Conservation (phyloP, 331 rosid genomes). For the Acacia concinna region DNA sequence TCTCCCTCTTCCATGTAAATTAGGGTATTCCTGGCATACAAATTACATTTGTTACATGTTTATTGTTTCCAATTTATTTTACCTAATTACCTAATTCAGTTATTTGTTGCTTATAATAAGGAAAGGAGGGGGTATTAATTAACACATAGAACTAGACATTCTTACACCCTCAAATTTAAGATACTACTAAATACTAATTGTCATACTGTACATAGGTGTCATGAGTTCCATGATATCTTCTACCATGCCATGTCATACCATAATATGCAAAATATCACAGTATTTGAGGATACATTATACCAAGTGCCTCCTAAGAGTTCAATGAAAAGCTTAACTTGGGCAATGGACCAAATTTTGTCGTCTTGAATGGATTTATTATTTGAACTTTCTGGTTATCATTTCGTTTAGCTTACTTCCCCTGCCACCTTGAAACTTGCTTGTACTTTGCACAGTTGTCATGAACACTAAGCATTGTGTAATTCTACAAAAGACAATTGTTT, state of each 20-base stretch:
- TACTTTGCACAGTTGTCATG: background rate
- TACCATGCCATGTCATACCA: background rate
- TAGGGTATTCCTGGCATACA: too few species aligned
- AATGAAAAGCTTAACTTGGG: background rate
- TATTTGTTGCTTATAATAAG: too few species aligned
- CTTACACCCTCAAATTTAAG: background rate
- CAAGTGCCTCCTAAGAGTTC: background rate
- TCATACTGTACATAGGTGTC: background rate
- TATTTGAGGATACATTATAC: background rate
- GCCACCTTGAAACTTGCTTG: background rate
- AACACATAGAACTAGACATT: background rate
- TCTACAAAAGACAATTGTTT: background rate
- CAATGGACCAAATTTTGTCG: background rate
- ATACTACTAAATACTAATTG: background rate
- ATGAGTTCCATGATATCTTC: background rate
- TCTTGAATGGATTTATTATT: constrained; percentile 5
- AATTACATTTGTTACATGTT: too few species aligned
- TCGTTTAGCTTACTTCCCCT: background rate
- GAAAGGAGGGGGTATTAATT: background rate
- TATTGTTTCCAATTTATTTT: too few species aligned
- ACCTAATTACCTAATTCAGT: too few species aligned
- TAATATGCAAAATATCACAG: background rate
- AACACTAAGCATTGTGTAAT: background rate
- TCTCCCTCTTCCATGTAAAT: too few species aligned
- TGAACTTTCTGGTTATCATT: background rate